Conservation (phyloP, 148 eudicot genomes). For the Mesembryanthemum crystallinum region DNA sequence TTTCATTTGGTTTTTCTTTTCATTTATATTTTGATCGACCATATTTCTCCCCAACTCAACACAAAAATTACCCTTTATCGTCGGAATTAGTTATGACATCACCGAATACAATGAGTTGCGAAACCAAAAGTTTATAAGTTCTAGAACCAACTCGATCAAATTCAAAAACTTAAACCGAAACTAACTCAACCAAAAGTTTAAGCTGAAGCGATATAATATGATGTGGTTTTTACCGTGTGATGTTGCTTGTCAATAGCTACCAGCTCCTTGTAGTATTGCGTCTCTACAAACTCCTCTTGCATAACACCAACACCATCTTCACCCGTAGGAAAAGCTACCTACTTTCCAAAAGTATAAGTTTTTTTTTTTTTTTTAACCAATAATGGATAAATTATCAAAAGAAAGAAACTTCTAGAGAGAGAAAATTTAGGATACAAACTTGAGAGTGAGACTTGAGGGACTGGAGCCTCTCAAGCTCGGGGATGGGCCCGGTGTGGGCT, state of each 20-base stretch:
- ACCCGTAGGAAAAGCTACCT: conserved; percentile 22
- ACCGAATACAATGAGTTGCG: too few species aligned
- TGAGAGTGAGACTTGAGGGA: conserved; percentile 47
- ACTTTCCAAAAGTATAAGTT: background rate
- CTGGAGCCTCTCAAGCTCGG: conserved; percentile 54
- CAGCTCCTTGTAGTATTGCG: conserved; percentile 55
- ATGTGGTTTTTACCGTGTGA: conserved; percentile 45
- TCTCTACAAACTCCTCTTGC: conserved; percentile 66
- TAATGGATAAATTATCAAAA: background rate
- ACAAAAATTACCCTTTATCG: too few species aligned
- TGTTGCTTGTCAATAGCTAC: conserved; percentile 62
- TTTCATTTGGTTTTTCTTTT: too few species aligned
- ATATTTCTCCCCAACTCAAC: too few species aligned
- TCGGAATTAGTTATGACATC: too few species aligned
- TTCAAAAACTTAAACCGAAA: too few species aligned
- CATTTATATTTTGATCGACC: too few species aligned
- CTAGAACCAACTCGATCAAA: too few species aligned
- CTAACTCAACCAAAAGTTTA: too few species aligned
- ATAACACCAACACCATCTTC: conserved; percentile 13
- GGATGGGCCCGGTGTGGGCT: conserved; percentile 23
- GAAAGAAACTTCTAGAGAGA: background rate
- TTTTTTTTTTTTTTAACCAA: too few species aligned
- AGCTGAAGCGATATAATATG: too few species aligned
- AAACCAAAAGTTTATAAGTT: too few species aligned
- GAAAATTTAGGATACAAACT: conserved; percentile 8